Base-by-base conservation (phyloP, 2,329 filamentous ascomycete genomes). In the Lasiodiplodia gonubiensis region DNA sequence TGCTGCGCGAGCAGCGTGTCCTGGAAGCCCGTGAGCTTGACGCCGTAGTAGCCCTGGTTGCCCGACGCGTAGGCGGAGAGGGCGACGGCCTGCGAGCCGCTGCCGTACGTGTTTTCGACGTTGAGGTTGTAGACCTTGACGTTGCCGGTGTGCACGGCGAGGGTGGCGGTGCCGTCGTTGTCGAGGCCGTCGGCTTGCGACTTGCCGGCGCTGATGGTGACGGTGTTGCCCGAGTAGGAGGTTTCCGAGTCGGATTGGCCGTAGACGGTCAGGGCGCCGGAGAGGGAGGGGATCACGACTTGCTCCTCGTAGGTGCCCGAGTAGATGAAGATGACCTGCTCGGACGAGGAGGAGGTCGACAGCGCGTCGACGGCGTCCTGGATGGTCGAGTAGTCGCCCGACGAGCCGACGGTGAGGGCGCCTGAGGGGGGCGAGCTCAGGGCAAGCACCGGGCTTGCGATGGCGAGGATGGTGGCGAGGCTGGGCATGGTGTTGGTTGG, bases 61-160 rank as follows among this genome's bases (percentile, higher is more conserved):
- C 72, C 76, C 16, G 21, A 8, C 11, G 75, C 81, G 39, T 84
- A 81, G 1, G 85, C 83, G 49, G 80, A 81, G 5, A 88, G 69
- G 0, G 86, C 85, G 52, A 87, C 77, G 8, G 82, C 84, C 71
- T 86, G 71, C 1, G 46, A 46, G 11, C 71, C 72, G 5, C 65
- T n/a, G 23, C 73, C 73, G 55, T 70, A 71, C 1, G 71, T 72
- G 64, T 87, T 87, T 60, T 80, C 81, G 3, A 86, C 78, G 72
- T 87, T 85, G 69, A 89, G 76, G 68, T 89, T 89, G 77, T 89
- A 89, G 11, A 88, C 72, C 68, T 82, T 84, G 64, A 88, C 82
- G 69, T 85, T 81, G 1, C 73, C 74, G 0, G 84, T 81, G 72
- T 75, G 77, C 10, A 79, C 77, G 35, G 82, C 78, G 6, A 84